These are phyloP conservation scores for Teunomyces barrocoloradensis DNA, from an alignment of 805 yeast species.

Conservation along the genomic window DNA sequence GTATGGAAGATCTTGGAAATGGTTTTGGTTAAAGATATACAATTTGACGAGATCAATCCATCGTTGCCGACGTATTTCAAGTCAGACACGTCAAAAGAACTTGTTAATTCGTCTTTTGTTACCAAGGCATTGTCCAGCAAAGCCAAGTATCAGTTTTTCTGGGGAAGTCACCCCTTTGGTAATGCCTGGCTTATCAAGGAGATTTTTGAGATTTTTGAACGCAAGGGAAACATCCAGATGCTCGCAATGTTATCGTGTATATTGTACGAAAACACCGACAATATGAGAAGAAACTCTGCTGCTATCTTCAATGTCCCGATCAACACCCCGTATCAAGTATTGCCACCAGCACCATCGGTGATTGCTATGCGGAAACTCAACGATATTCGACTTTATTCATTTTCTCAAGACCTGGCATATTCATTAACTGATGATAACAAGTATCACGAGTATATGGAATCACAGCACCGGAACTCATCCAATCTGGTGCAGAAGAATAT, in stretches of 20 bases:
- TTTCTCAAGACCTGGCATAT: conserved; percentile 7
- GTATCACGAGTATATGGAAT: conserved; percentile 3
- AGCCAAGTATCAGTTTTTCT: conserved; percentile 43
- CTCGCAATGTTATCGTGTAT: conserved; percentile 83
- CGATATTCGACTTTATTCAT: conserved; percentile 3
- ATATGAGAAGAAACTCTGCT: conserved; percentile 15
- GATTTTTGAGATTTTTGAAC: conserved; percentile 63
- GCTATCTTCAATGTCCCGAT: conserved; percentile 37
- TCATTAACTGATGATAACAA: conserved; percentile 7
- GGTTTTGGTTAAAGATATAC: conserved; percentile 43
- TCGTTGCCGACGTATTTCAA: conserved; percentile 6
- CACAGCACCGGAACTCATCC: conserved; percentile 9
- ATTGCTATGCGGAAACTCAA: conserved; percentile 14
- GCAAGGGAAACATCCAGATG: conserved; percentile 75
- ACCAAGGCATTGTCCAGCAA: conserved; percentile 7
- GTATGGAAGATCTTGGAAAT: conserved; percentile 68
- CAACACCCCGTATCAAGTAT: conserved; percentile 44
- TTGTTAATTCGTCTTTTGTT: conserved; percentile 8
- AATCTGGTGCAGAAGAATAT: conserved; percentile 9
- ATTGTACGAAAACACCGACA: conserved; percentile 44
- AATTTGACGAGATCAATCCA: conserved; percentile 13
- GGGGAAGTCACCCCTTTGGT: conserved; percentile 86
- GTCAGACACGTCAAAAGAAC: conserved; percentile 1
- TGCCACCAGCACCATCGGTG: conserved; percentile 30
- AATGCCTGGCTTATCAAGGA: conserved; percentile 60